phyloP scores from a whole-genome alignment of 1,284 basidiomycete genomes.

The Boletus semigastroideus region DNA sequence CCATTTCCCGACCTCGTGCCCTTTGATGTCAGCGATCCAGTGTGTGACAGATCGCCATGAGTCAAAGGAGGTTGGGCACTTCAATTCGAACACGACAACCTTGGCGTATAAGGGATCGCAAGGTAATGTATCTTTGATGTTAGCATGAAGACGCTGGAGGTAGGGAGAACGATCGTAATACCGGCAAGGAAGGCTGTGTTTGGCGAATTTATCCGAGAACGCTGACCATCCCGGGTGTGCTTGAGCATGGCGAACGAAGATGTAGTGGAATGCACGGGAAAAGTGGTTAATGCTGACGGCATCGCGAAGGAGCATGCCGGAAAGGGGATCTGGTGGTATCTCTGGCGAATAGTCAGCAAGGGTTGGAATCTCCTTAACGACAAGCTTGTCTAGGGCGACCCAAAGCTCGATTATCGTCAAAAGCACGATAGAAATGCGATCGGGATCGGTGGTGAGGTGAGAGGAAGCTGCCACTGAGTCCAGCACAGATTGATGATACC shows the following conservation, averaged over 20 bases:
- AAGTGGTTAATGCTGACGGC: background rate
- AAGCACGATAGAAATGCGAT: background rate
- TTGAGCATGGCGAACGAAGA: background rate
- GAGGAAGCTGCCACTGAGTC: no score
- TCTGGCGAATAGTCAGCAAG: background rate
- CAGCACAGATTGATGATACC: background rate
- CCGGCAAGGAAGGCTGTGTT: slow-evolving; percentile 6
- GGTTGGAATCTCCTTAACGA: background rate
- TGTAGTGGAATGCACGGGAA: background rate
- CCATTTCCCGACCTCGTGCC: background rate
- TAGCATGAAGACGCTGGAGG: background rate
- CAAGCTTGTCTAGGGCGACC: background rate
- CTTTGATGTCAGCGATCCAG: background rate
- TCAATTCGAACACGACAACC: background rate
- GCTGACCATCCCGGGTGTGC: background rate
- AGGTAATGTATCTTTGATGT: background rate
- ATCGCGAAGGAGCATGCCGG: background rate
- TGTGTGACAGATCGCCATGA: background rate
- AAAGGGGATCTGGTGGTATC: background rate
- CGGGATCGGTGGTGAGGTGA: background rate
- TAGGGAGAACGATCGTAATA: slow-evolving; percentile 3
- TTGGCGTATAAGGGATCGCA: background rate
- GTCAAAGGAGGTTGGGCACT: background rate
- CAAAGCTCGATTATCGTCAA: background rate
- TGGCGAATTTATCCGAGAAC: slow-evolving; percentile 22